A percentile compares a stretch with the other conserved stretches of the same genome.
Evolutionary conservation across 148 eudicot species (phyloP).

Genomic region (Cornus suecica): DNA sequence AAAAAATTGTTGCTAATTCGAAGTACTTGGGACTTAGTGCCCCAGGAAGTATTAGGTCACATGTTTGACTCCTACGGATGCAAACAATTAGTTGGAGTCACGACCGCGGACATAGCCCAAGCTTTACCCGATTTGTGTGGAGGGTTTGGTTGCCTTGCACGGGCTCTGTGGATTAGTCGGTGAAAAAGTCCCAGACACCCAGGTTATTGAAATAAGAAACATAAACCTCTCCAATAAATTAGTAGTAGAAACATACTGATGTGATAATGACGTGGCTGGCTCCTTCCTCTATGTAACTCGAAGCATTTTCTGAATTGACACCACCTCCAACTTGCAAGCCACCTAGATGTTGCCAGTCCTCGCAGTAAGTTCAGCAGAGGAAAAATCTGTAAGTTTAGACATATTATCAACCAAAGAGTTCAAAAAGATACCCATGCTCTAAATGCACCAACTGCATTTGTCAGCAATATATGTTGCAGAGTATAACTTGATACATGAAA

Average conservation of each 20-base stretch:
- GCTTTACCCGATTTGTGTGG: too few relatives aligned
- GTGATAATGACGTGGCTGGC: slow-evolving; percentile 98
- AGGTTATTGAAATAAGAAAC: too few relatives aligned
- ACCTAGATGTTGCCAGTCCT: slow-evolving; percentile 68
- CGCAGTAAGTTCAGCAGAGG: slow-evolving; percentile 48
- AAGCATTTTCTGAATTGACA: slow-evolving; percentile 70
- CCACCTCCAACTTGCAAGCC: slow-evolving; percentile 99
- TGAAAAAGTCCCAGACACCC: too few relatives aligned
- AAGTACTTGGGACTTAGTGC: too few relatives aligned
- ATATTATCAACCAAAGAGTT: slow-evolving; percentile 10
- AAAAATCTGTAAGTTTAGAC: slow-evolving; percentile 35
- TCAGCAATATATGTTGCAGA: neutral
- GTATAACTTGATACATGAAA: neutral
- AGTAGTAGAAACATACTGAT: slow-evolving; percentile 49
- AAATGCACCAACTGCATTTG: neutral
- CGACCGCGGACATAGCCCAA: too few relatives aligned
- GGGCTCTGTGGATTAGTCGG: too few relatives aligned
- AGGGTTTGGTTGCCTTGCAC: too few relatives aligned
- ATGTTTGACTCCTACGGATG: too few relatives aligned
- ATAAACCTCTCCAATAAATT: neutral
- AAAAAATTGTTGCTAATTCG: too few relatives aligned
- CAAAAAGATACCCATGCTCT: neutral
- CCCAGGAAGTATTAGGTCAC: too few relatives aligned
- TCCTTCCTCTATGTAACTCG: slow-evolving; percentile 82
- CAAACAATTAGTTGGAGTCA: too few relatives aligned